Percentiles rank a stretch among this genome's conserved stretches.
These are phyloP conservation scores for Barnettozyma siamensis DNA, from an alignment of 805 yeast species.

Conservation along the genomic window DNA sequence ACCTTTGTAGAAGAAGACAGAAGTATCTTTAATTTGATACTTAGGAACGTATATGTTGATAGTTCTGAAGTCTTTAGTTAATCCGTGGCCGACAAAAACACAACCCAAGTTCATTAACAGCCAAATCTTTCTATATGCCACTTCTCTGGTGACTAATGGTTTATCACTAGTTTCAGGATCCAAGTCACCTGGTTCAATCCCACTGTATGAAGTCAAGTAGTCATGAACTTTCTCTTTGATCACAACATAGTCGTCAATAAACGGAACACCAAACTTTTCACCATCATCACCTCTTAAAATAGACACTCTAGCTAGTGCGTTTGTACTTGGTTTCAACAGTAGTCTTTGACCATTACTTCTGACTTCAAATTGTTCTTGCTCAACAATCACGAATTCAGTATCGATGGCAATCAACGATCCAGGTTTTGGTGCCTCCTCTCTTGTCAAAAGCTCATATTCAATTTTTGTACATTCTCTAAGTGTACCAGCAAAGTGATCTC, in stretches of 20 bases:
- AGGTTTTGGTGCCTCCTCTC: slow-evolving; percentile 62
- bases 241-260: slow-evolving; percentile 88
- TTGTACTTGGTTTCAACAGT: slow-evolving; percentile 65
- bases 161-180: slow-evolving; percentile 61
- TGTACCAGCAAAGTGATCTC: slow-evolving; percentile 69
- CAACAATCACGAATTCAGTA: slow-evolving; percentile 88
- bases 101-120: slow-evolving; percentile 82
- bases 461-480: slow-evolving; percentile 50
- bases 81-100: slow-evolving; percentile 91
- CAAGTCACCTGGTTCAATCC: slow-evolving; percentile 90
- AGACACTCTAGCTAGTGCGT: slow-evolving; percentile 84
- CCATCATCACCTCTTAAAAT: slow-evolving; percentile 72
- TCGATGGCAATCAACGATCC: slow-evolving; percentile 88
- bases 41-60: slow-evolving; percentile 87
- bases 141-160: slow-evolving; percentile 70
- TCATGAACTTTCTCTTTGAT: slow-evolving; percentile 70
- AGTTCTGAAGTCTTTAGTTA: slow-evolving; percentile 85
- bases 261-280: slow-evolving; percentile 61
- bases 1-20: slow-evolving; percentile 68
- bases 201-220: slow-evolving; percentile 85
- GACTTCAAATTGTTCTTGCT: slow-evolving; percentile 75
- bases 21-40: slow-evolving; percentile 84
- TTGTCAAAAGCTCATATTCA: slow-evolving; percentile 65
- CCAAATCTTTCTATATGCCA: slow-evolving; percentile 89
- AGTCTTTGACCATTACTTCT: slow-evolving; percentile 64